phyloP scores from a whole-genome alignment of 2,329 filamentous ascomycete genomes.

The Septoria linicola region DNA sequence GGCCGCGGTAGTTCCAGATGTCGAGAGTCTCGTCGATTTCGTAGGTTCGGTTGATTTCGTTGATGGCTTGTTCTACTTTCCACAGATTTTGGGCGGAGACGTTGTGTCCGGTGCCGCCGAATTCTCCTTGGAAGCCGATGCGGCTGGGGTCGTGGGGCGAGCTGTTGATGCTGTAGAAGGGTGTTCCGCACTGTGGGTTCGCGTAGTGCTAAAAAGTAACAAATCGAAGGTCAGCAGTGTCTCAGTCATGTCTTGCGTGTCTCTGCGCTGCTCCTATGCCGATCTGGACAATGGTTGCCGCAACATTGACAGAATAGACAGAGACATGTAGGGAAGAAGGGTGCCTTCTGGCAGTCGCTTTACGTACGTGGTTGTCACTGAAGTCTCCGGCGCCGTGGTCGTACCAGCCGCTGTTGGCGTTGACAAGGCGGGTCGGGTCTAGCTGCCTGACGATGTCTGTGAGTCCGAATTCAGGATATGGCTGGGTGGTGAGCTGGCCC shows the following conservation, averaged over 20 bases:
- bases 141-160: conserved; percentile 58
- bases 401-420: conserved; percentile 64
- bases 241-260: too few relatives aligned
- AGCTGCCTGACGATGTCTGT: conserved; percentile 55
- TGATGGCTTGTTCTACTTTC: conserved; percentile 61
- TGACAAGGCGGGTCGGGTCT: conserved; percentile 64
- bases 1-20: conserved; percentile 66
- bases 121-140: conserved; percentile 70
- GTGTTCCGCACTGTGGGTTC: conserved; percentile 68
- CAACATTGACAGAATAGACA: too few relatives aligned
- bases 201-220: too few relatives aligned
- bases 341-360: too few relatives aligned
- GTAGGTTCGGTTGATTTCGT: conserved; percentile 65
- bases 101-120: conserved; percentile 67
- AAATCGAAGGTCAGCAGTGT: too few relatives aligned
- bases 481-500: conserved; percentile 57
- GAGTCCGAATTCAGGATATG: conserved; percentile 56
- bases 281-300: too few relatives aligned
- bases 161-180: conserved; percentile 61
- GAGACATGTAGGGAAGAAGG: too few relatives aligned
- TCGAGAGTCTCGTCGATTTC: conserved; percentile 60
- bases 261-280: too few relatives aligned
- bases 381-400: conserved; percentile 69
- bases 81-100: conserved; percentile 64
- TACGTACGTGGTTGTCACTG: conserved; percentile 67